Conservation (phyloP, 1,139 yeast genomes). For the Suhomyces guaymorum region DNA sequence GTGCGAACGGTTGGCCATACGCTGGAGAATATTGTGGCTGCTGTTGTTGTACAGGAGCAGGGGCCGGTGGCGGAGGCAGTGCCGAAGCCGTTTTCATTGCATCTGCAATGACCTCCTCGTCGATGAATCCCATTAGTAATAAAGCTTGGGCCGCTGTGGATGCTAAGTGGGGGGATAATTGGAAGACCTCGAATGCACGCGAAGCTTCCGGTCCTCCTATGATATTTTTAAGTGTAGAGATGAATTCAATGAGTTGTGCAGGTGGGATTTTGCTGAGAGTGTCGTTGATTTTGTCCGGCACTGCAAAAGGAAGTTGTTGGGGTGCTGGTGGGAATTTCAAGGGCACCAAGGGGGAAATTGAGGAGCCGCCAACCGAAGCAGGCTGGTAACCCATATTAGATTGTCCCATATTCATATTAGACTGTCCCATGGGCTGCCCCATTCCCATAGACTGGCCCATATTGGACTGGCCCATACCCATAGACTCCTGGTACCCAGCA, state of each 20-base stretch:
- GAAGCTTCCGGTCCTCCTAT: conserved; percentile 51
- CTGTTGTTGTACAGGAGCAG: conserved; percentile 12
- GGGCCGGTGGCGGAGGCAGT: conserved; percentile 23
- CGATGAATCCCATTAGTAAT: conserved; percentile 74
- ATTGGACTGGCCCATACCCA: too few relatives aligned
- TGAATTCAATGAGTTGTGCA: conserved; percentile 62
- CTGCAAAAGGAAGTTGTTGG: conserved; percentile 37
- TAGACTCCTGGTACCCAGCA: too few relatives aligned
- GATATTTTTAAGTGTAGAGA: conserved; percentile 61
- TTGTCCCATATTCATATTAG: too few relatives aligned
- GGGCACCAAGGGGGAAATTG: conserved; percentile 9
- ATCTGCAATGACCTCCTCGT: conserved; percentile 59
- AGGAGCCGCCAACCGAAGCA: neutral
- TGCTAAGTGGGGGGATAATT: conserved; percentile 59
- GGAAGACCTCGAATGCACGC: conserved; percentile 53
- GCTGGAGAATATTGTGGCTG: conserved; percentile 9
- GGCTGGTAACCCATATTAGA: conserved; percentile 1
- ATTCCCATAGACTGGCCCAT: too few relatives aligned
- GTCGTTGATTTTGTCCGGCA: conserved; percentile 53
- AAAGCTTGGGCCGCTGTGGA: conserved; percentile 71
- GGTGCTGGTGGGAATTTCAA: conserved; percentile 29
- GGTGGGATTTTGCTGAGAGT: conserved; percentile 68
- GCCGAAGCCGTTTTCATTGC: conserved; percentile 38
- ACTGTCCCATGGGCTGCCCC: too few relatives aligned
- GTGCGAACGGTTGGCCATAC: conserved; percentile 8